Evolutionary conservation across 1,139 yeast species (phyloP), one percentile per base, ranked within the genome.

Genomic region (Dujonia santamariae): DNA sequence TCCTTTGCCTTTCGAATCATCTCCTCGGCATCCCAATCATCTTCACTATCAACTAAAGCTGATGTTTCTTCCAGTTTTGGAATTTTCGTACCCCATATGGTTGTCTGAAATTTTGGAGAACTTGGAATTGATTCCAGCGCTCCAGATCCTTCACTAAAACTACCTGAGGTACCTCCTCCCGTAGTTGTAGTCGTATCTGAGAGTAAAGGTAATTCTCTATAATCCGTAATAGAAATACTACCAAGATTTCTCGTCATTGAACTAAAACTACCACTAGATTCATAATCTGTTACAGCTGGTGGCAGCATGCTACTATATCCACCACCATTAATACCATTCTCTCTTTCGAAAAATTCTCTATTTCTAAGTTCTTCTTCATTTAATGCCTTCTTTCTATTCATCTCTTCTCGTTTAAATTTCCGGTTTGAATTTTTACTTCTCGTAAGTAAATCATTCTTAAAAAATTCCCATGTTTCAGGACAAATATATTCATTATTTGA

Each of bases 361-460:
- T 78, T 75, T 39, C 71, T 70, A 27, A 63, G 52, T 46, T 87
- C 95, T 40, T 81, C 78, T 39, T 75, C 74, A 32, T 65, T 67
- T 42, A 82, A 73, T 20, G 88, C 90, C 19, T 72, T 59, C 38
- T 63, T 66, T 40, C 77, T 70, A 39, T 80, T 77, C 36, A 76
- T 64, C 39, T 86, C 95, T 47, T 87, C 97, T 35, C 70, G 67
- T 30, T 70, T 67, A 35, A 75, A 68, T 51, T 80, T 84, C 35
- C 66, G 68, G 12, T 61, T 61, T 9, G 80, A 67, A 30, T 63
- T 62, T 42, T 75, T 72, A 19, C 81, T 65, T 34, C 97, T 68
- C 34, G 74, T 79, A 13, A 57, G 61, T 22, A 92, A 61, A 42
- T 85, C 94, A 18, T 66, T 67, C 31, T 72, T 66, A 56, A 81